phyloP scores from a whole-genome alignment of 164 flowering plant species.

The Saururus chinensis region DNA sequence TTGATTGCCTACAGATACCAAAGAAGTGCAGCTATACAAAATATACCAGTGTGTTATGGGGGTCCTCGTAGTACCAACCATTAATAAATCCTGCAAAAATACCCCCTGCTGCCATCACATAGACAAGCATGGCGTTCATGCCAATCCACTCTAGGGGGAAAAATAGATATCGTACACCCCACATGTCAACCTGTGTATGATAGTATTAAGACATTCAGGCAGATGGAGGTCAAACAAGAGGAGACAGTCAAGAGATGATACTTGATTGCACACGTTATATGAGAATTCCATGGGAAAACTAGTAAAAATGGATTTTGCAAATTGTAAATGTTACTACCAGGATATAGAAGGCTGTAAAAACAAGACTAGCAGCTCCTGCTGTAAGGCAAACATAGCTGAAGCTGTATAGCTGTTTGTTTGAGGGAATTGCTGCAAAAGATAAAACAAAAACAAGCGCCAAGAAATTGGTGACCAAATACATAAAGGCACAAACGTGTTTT shows the following conservation, averaged over 20 bases:
- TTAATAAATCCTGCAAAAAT: slow-evolving; percentile 83
- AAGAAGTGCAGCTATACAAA: neutral
- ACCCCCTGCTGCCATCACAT: slow-evolving; percentile 89
- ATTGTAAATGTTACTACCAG: slow-evolving; percentile 30
- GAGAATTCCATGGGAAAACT: neutral
- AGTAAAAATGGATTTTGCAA: neutral
- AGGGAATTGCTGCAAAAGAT: slow-evolving; percentile 57
- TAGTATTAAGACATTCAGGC: neutral
- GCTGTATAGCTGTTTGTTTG: slow-evolving; percentile 79
- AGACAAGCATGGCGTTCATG: slow-evolving; percentile 95
- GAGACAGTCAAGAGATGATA: too few relatives aligned
- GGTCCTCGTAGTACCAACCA: slow-evolving; percentile 82
- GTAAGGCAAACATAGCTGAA: slow-evolving; percentile 85
- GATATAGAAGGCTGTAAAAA: slow-evolving; percentile 57
- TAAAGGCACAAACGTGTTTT: too few relatives aligned
- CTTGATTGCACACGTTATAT: too few relatives aligned
- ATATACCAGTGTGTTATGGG: slow-evolving; percentile 69
- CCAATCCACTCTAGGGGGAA: slow-evolving; percentile 93
- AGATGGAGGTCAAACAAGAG: too few relatives aligned
- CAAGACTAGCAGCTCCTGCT: slow-evolving; percentile 76
- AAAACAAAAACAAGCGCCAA: slow-evolving; percentile 5
- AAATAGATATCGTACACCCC: slow-evolving; percentile 31
- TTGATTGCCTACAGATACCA: neutral
- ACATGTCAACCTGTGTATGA: slow-evolving; percentile 59
- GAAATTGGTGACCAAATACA: too few relatives aligned